Percentiles rank a stretch among this genome's conserved stretches.
Evolutionary conservation across 805 yeast species (phyloP).

Genomic region (Yarrowia sp.): DNA sequence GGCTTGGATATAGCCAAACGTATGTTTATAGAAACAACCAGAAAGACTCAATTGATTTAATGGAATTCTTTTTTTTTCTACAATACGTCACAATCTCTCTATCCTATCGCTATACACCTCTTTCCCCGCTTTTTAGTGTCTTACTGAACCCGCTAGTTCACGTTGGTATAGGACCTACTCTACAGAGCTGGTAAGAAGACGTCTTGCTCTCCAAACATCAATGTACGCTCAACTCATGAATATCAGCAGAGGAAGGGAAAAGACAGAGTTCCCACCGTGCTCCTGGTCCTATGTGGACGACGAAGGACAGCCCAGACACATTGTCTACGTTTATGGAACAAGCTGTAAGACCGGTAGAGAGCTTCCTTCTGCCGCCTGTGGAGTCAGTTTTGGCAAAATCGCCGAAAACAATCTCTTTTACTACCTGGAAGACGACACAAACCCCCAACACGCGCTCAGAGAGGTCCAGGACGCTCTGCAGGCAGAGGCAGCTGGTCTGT

Average conservation of each 20-base stretch:
- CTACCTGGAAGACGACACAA: not conserved
- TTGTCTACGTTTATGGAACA: slow-evolving; percentile 6
- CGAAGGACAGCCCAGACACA: not conserved
- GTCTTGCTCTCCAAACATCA: too few relatives aligned
- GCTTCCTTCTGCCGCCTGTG: not conserved
- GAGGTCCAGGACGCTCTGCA: not conserved
- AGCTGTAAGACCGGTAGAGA: not conserved
- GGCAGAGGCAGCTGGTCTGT: not conserved
- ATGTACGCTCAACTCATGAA: not conserved
- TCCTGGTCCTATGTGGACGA: not conserved
- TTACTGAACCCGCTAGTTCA: too few relatives aligned
- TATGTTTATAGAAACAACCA: too few relatives aligned
- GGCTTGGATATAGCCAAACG: too few relatives aligned
- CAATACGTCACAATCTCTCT: too few relatives aligned
- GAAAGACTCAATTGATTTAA: too few relatives aligned
- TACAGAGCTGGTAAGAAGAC: too few relatives aligned
- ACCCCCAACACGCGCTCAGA: not conserved
- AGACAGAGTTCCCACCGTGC: not conserved
- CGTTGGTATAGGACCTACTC: too few relatives aligned
- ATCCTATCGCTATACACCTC: too few relatives aligned
- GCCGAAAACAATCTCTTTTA: not conserved
- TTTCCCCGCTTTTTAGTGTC: too few relatives aligned
- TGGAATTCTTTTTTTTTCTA: too few relatives aligned
- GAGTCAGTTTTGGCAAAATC: not conserved
- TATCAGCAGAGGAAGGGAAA: too few relatives aligned